Evolutionary conservation across 495 filamentous ascomycete genomes (phyloP), one percentile per base, ranked within the genome.

Genomic region (Lentithecium fluviatile): DNA sequence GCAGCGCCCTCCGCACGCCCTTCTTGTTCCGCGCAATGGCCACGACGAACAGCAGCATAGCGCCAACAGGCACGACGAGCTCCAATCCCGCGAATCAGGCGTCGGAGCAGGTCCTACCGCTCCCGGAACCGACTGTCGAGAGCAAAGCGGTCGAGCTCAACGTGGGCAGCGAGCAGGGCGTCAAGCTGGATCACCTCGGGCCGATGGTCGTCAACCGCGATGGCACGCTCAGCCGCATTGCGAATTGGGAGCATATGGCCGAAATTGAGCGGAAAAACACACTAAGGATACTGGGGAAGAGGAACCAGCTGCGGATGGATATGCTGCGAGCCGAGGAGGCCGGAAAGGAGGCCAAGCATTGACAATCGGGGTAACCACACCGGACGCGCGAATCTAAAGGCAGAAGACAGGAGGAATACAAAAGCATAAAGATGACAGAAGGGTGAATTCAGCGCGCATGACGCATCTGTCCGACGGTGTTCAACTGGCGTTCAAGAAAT

Each of bases 191-290:
- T 67, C 76, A 81, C 53, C 70, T 89, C 0, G 86, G 86, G 0
- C 86, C 86, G 2, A 78, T 88, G 71, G 83, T 89, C 1, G 82
- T 89, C n/a, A 85, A 85, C 64, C 68, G 75, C 37, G 84, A 89
- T 71, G 86, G 86, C 13, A 81, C 82, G 19, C 68, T 87, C 34
- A 81, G 82, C 64, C 80, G 84, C 19, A 85, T 89, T 59, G 66
- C 78, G 56, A 89, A 89, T 73, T 89, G 86, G 86, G 75, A 71
- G 26, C 74, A 83, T 64, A 87, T 89, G 86, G 74, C 78, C 12
- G 84, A 81, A 17, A 78, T 82, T 23, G 85, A 88, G 74, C 74
- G 76, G 60, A 68, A 79, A 62, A 86, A 81, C 69, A 85, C 85
- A 45, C 53, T 88, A 66, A 76, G 85, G 36, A 71, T 88, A 19